Base-by-base conservation (phyloP, 2,329 filamentous ascomycete species). In the Colletotrichum lindemuthianum region DNA sequence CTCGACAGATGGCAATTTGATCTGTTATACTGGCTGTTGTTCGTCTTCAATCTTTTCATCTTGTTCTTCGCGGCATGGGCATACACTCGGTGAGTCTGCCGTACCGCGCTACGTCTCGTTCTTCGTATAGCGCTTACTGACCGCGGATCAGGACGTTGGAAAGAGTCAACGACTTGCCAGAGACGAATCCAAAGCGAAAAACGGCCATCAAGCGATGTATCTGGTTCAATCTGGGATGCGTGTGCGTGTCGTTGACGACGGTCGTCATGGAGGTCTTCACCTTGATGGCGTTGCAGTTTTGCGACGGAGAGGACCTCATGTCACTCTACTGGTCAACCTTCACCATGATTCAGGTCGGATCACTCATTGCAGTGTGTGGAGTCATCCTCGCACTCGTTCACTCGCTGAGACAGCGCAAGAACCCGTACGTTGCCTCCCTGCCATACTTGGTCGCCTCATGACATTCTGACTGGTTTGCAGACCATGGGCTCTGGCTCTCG, bases 241-340 rank as follows among this genome's bases (percentile, higher is more conserved):
- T 86, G 16, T 41, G 76, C 4, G 57, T 83, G 1, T 80, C 83
- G 0, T 76, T 81, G 4, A 73, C 74, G 37, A 74, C 82, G 11
- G 77, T 86, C 34, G 74, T 87, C 57, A 78, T 88, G 74, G 85
- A 88, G 71, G 83, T 83, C 12, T 88, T 82, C 60, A 75, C 77
- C 10, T 79, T 87, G 15, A 69, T 86, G 60, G 83, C 83, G 1
- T 73, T 87, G 5, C 83, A 88, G 68, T 88, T 86, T 68, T 88
- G 86, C 67, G 84, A 86, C 41, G 85, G 85, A 9, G 86, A 88
- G 69, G 83, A 87, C 68, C 79, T 88, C 59, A 87, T 87, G 75
- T 80, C 82, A 2, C 75, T 88, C 0, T 88, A 87, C 73, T 88
- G 86, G 86, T 83, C 85, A 0, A 86, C 85, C 2, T 88, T 85